Base-by-base conservation (phyloP, 768 basidiomycete genomes). In the Saitozyma sp. region DNA sequence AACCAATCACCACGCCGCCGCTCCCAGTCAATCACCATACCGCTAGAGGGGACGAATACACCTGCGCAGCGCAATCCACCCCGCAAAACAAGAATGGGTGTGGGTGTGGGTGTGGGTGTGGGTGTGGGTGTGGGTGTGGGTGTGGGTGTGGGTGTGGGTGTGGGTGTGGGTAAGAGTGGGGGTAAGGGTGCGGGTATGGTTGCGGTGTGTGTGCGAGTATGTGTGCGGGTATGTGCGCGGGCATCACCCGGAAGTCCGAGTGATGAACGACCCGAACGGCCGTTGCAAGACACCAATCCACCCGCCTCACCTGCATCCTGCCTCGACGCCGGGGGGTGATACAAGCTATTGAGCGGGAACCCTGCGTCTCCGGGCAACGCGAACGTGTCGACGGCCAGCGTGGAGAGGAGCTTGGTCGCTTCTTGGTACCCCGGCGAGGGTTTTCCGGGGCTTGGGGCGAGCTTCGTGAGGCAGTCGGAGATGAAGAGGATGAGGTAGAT, bases 401-500 rank as follows among this genome's bases (percentile, higher is more conserved):
- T 97, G 65, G 92, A 93, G 63, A 99, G 83, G 49, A 84, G 79
- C 81, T 98, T 99, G 43, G 83, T 82, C 0, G 95, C 96, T 89
- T 88, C 81, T 89, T 88, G 48, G 84, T 85, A 78, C 6, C 59
- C 64, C 14, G 74, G 78, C 5, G 76, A 76, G 1, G 85, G 82
- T 4, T 86, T 84, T 58, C 88, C 72, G 6, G 76, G 64, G 2
- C 62, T 63, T 40, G 84, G 82, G 38, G 92, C 90, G 70, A 99
- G 84, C 82, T 92, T 94, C 37, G 90, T 86, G 55, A 99, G 87
- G 79, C 95, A 98, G 82, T 99, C 96, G 50, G 94, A 97, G 74
- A 97, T 87, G 82, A 89, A 99, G 78, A 99, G 89, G 79, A 98
- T 96, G 74, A 98, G 87, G 79, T 98, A 86, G 83, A 99, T 98